phyloP scores from a whole-genome alignment of 1,284 basidiomycete species.

The Cutaneotrichosporon dermatis region DNA sequence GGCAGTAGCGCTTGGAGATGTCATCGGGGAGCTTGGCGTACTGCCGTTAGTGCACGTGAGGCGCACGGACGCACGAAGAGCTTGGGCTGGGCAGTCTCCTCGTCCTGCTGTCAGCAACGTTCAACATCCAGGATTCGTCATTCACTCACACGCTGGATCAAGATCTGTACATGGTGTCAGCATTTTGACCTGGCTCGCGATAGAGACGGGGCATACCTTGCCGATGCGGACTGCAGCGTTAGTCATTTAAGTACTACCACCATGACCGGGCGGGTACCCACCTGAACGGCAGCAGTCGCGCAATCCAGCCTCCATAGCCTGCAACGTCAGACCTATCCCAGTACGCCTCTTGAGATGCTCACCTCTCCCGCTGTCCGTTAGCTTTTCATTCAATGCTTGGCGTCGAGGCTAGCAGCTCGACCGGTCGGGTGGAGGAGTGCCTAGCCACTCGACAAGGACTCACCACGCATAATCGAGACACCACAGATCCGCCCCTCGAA shows the following conservation, averaged over 20 bases:
- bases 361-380: constrained; percentile 37
- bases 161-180: constrained; percentile 72
- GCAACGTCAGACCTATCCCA: neutral
- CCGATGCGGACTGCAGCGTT: constrained; percentile 42
- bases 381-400: neutral
- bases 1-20: constrained; percentile 83
- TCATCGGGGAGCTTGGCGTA: constrained; percentile 82
- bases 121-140: neutral
- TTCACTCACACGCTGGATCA: constrained; percentile 4
- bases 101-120: constrained; percentile 59
- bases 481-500: constrained; percentile 94
- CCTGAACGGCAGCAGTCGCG: constrained; percentile 74
- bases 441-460: constrained; percentile 8
- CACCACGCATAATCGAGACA: constrained; percentile 75
- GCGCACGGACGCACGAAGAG: constrained; percentile 56
- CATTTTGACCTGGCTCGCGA: constrained; percentile 56
- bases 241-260: constrained; percentile 3
- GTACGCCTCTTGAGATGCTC: neutral
- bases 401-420: no score
- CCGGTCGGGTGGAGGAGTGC: neutral
- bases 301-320: constrained; percentile 92
- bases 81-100: constrained; percentile 84
- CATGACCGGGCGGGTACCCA: constrained; percentile 27
- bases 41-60: constrained; percentile 25
- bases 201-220: constrained; percentile 35